Evolutionary conservation across 1,139 yeast species (phyloP).

Genomic region (Magnusiomyces tetraspermus): DNA sequence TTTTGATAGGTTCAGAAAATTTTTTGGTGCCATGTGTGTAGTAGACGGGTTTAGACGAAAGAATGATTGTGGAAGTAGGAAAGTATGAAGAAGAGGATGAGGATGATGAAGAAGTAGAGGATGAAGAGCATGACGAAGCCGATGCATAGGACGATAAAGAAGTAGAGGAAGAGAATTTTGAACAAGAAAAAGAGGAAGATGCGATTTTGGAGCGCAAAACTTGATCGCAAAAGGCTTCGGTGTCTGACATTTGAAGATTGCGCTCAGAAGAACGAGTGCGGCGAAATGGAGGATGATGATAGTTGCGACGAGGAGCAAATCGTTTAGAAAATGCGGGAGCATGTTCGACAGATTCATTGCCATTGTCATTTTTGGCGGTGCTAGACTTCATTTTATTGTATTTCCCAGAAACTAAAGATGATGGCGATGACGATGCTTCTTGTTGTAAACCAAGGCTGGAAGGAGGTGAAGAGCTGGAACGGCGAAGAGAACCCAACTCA

Average conservation of each 20-base stretch:
- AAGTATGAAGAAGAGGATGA: background rate
- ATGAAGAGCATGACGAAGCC: too few relatives aligned
- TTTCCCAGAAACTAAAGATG: too few relatives aligned
- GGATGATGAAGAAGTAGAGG: too few relatives aligned
- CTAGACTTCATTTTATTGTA: too few relatives aligned
- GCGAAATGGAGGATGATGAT: conserved; percentile 4
- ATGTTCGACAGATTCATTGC: too few relatives aligned
- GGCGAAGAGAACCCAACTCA: background rate
- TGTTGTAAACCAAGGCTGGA: background rate
- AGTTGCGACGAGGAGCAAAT: too few relatives aligned
- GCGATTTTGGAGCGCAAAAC: background rate
- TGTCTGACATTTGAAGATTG: background rate
- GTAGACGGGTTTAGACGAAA: background rate
- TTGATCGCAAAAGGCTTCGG: background rate
- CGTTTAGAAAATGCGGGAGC: too few relatives aligned
- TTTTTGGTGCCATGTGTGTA: background rate
- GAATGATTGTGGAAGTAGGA: too few relatives aligned
- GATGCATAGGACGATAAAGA: too few relatives aligned
- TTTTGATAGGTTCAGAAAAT: background rate
- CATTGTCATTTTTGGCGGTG: too few relatives aligned
- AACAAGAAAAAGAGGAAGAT: background rate
- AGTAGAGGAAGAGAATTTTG: background rate
- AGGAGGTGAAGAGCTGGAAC: conserved; percentile 13
- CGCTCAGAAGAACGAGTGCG: background rate
- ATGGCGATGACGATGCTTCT: too few relatives aligned